These are phyloP conservation scores for Cucurbita moschata DNA, from an alignment of 306 rosid species.

Conservation along the genomic window DNA sequence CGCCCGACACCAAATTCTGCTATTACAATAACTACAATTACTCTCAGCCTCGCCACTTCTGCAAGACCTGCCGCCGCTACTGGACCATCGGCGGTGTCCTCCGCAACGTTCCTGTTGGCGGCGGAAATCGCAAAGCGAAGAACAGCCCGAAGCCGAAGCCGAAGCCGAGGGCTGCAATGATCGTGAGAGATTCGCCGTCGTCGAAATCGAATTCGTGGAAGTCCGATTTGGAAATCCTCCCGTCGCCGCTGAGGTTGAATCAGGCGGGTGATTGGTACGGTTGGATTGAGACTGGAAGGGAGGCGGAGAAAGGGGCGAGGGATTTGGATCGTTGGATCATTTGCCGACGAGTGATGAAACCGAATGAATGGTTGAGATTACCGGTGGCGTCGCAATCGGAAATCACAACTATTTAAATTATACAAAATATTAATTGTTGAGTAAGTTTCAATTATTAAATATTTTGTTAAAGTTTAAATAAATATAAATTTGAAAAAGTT, in stretches of 20 bases:
- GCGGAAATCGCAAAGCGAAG: conserved; percentile 68
- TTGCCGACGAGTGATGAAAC: conserved; percentile 22
- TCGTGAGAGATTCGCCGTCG: neutral
- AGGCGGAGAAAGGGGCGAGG: neutral
- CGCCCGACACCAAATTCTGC: conserved; percentile 83
- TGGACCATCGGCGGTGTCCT: conserved; percentile 97
- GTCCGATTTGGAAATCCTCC: neutral
- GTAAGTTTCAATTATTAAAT: too few relatives aligned
- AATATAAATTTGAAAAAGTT: too few relatives aligned
- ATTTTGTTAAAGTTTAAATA: too few relatives aligned
- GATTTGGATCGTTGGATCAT: conserved; percentile 51
- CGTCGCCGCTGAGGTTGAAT: conserved; percentile 1
- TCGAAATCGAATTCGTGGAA: conserved; percentile 10
- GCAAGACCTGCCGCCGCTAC: conserved; percentile 89
- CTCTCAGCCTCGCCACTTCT: conserved; percentile 91
- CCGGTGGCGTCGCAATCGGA: conserved; percentile 26
- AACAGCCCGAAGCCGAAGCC: conserved; percentile 45
- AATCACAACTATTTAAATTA: too few relatives aligned
- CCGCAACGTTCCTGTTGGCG: conserved; percentile 90
- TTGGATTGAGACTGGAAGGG: conserved; percentile 4
- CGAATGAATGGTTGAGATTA: conserved; percentile 46
- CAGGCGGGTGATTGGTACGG: neutral
- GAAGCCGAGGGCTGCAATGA: neutral
- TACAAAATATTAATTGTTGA: too few relatives aligned
- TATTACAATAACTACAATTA: conserved; percentile 90